Percentiles rank a stretch among this genome's conserved stretches.
phyloP scores from a whole-genome alignment of 2,329 filamentous ascomycete genomes.

The Parastagonospora nodorum region DNA sequence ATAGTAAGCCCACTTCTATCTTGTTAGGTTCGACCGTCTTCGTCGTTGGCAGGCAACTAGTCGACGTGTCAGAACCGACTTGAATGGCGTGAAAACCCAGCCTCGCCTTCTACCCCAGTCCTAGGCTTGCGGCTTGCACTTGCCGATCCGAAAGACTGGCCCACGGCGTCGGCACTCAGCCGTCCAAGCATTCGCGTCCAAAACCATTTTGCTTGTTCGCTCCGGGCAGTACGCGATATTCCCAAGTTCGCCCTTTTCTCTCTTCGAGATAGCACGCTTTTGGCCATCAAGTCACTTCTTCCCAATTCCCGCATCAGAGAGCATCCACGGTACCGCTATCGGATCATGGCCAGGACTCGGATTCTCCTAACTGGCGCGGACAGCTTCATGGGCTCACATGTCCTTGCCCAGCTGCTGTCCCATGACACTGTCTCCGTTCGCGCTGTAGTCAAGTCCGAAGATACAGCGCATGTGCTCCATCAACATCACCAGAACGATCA shows the following conservation, averaged over 20 bases:
- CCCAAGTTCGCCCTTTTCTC: conserved; percentile 2
- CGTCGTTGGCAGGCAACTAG: conserved; percentile 1
- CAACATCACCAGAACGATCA: conserved; percentile 19
- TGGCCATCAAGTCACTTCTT: not conserved
- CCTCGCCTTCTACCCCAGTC: not conserved
- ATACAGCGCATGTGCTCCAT: conserved; percentile 19
- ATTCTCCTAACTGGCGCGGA: conserved; percentile 33
- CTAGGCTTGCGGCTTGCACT: conserved; percentile 2
- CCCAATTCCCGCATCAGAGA: conserved; percentile 1
- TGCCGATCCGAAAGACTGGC: conserved; percentile 3
- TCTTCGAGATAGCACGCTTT: not conserved
- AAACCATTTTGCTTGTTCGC: conserved; percentile 1
- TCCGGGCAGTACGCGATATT: conserved; percentile 2
- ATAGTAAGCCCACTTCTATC: not conserved
- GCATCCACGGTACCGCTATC: not conserved
- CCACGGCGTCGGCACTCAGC: not conserved
- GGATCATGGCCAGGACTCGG: conserved; percentile 26
- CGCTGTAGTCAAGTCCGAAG: conserved; percentile 28
- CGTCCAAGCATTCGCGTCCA: not conserved
- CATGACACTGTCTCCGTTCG: conserved; percentile 25
- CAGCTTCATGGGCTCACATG: conserved; percentile 32
- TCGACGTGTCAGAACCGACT: conserved; percentile 1
- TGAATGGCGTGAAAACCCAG: not conserved
- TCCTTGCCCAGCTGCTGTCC: conserved; percentile 30
- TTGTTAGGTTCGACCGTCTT: conserved; percentile 2